Evolutionary conservation across 2,329 filamentous ascomycete species (phyloP), one percentile per base, ranked within the genome.

Genomic region (Kalmusia sp.): DNA sequence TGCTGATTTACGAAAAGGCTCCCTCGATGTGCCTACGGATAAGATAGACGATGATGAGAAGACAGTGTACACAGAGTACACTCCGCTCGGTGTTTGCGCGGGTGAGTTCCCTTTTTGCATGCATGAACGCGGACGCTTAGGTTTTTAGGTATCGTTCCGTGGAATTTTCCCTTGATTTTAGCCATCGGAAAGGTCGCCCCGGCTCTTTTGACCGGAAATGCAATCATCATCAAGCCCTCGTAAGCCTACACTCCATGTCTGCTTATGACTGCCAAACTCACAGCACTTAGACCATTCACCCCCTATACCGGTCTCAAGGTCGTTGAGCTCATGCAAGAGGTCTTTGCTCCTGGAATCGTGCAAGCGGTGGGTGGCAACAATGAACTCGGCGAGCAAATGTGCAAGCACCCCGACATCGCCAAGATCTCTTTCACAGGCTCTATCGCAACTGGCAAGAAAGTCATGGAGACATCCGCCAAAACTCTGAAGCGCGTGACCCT

Each of bases 341-440:
- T 87, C 71, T 84, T 88, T 70, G 84, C 84, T 2, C 80, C 83
- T 0, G 86, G 86, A 33, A 83, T 89, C n/a, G 66, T 88, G 1
- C 85, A 88, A 62, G 82, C 77, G 0, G 70, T 89, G 2, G 82
- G 82, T 46, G 86, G 86, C 6, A 84, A 84, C 46, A 85, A 88
- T 59, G 75, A 78, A 35, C 79, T 89, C 5, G 86, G 86, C 3
- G 83, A 82, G 0, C 79, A 78, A 78, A 68, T 88, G 46, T 86
- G 84, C 0, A 69, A 67, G n/a, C 85, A 88, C 62, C 83, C 84
- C 0, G 82, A 78, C 17, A 80, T 88, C 50, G 78, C 81, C 51
- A 88, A 87, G 77, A 82, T 89, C 65, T 80, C 77, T 59, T 89
- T 89, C 71, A 88, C 86, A 0, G 85, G 86, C 2, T 86, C 83